These are phyloP conservation scores for Sugiyamaella chiloensis DNA, from an alignment of 805 yeast species.

Conservation along the genomic window DNA sequence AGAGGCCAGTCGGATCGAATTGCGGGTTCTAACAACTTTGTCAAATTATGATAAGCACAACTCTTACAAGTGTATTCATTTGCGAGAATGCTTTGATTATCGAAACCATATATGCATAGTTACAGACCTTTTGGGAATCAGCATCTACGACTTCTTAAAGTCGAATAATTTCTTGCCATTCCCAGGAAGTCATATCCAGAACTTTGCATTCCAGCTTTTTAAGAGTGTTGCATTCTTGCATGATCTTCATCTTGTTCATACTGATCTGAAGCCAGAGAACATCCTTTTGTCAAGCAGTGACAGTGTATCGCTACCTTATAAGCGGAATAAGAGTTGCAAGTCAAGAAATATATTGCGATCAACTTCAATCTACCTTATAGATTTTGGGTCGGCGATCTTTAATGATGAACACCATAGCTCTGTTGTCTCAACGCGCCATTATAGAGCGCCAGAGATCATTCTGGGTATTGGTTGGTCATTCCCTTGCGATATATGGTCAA, in stretches of 20 bases:
- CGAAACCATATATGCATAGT: conserved; percentile 93
- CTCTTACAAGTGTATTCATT: conserved; percentile 73
- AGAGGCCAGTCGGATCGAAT: conserved; percentile 91
- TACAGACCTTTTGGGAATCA: conserved; percentile 79
- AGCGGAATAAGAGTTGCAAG: conserved; percentile 19
- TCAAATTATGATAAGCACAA: conserved; percentile 67
- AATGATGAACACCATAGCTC: conserved; percentile 91
- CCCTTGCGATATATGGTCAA: conserved; percentile 96
- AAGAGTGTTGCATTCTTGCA: conserved; percentile 86
- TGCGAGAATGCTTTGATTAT: conserved; percentile 87
- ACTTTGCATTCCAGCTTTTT: conserved; percentile 79
- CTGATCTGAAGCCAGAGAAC: conserved; percentile 96
- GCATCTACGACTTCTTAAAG: conserved; percentile 87
- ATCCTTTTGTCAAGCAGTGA: conserved; percentile 63
- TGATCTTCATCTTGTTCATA: conserved; percentile 85
- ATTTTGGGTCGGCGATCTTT: conserved; percentile 96
- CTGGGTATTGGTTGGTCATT: conserved; percentile 95
- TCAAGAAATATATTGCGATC: conserved; percentile 54
- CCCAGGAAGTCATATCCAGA: conserved; percentile 90
- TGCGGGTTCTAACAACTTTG: conserved; percentile 73
- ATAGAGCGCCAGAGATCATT: conserved; percentile 95
- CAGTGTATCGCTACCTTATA: conserved; percentile 37
- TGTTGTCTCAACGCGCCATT: conserved; percentile 91
- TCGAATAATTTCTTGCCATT: conserved; percentile 81
- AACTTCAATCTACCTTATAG: conserved; percentile 85